Evolutionary conservation across 441 rosid species (phyloP).

Genomic region (Cnidoscolus chayamansa): DNA sequence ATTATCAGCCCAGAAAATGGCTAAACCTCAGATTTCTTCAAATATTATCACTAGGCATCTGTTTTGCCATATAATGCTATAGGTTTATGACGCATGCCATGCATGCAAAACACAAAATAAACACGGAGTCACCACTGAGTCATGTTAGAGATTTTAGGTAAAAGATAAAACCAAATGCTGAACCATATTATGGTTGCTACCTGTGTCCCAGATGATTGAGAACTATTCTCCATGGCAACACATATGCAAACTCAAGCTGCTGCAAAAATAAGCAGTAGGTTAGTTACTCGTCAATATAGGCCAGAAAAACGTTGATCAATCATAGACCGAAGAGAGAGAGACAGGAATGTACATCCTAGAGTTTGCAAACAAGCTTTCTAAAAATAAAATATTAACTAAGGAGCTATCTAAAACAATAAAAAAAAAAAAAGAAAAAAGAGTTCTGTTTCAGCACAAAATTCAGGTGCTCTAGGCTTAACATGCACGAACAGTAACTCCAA

Average conservation of each 20-base stretch:
- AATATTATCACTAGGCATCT: background rate
- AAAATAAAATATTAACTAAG: no score
- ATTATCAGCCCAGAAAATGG: background rate
- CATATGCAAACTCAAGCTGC: constrained; percentile 27
- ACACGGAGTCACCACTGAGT: background rate
- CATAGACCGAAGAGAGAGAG: background rate
- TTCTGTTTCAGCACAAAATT: no score
- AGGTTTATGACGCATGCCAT: background rate
- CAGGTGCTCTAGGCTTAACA: no score
- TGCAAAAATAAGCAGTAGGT: constrained; percentile 19
- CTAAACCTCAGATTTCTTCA: background rate
- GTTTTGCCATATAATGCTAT: background rate
- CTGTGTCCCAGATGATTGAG: constrained; percentile 67
- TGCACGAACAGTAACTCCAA: no score
- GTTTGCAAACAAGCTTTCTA: background rate
- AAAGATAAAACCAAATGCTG: background rate
- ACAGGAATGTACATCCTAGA: background rate
- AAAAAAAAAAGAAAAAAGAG: no score
- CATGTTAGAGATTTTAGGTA: background rate
- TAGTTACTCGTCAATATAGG: constrained; percentile 3
- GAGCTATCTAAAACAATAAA: no score
- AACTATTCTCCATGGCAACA: constrained; percentile 62
- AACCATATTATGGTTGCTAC: constrained; percentile 26
- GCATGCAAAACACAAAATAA: background rate
- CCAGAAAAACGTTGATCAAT: background rate